A percentile compares a stretch with the other conserved stretches of the same genome.
These are phyloP conservation scores for Penicillium sp. DNA, from an alignment of 2,329 filamentous ascomycete genomes.

Conservation along the genomic window DNA sequence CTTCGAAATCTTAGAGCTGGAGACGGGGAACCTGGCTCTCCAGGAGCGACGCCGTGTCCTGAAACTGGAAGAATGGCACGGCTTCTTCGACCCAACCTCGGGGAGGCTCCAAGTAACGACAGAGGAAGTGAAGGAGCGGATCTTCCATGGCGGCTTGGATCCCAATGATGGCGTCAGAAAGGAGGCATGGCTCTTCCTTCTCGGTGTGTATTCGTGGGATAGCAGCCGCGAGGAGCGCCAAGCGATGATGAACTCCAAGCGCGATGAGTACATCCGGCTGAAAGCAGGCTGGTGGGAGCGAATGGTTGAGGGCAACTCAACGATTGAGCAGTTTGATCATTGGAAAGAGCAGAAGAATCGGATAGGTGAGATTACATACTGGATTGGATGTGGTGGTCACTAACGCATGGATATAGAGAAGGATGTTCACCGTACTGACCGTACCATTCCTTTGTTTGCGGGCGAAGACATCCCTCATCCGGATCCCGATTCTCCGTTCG, in stretches of 20 bases:
- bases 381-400: conserved; percentile 10
- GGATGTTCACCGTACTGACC: conserved; percentile 95
- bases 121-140: conserved; percentile 93
- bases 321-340: conserved; percentile 83
- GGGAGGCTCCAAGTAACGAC: conserved; percentile 75
- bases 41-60: conserved; percentile 75
- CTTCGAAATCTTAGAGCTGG: conserved; percentile 86
- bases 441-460: conserved; percentile 89
- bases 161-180: conserved; percentile 88
- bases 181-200: conserved; percentile 91
- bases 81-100: conserved; percentile 74
- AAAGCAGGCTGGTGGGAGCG: conserved; percentile 97
- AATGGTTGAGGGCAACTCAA: conserved; percentile 75
- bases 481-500: conserved; percentile 92
- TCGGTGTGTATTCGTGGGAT: conserved; percentile 92
- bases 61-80: conserved; percentile 82
- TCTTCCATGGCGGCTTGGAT: conserved; percentile 91
- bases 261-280: conserved; percentile 90
- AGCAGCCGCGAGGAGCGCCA: conserved; percentile 82
- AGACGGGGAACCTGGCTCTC: conserved; percentile 68
- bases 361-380: conserved; percentile 67
- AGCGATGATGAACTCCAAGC: conserved; percentile 75
- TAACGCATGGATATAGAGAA: conserved; percentile 68
- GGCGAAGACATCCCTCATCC: conserved; percentile 96
- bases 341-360: conserved; percentile 92